These are phyloP conservation scores for Escallonia rubra DNA, from an alignment of 129 eudicot species.

Conservation along the genomic window DNA sequence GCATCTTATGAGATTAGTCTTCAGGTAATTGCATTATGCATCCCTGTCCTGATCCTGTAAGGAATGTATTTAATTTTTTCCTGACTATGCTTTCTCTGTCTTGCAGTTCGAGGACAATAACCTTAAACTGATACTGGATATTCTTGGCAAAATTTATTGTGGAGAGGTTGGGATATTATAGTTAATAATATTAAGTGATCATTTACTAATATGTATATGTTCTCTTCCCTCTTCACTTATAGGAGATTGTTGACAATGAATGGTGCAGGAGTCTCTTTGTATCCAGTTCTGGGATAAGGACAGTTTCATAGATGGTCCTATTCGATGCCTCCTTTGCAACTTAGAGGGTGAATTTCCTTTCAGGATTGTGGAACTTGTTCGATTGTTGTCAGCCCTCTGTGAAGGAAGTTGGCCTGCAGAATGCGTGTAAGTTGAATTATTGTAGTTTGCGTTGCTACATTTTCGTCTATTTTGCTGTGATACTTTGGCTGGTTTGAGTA, in stretches of 20 bases:
- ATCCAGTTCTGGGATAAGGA: slow-evolving; percentile 93
- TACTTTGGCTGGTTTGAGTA: background rate
- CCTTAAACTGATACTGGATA: slow-evolving; percentile 64
- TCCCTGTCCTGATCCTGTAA: slow-evolving; percentile 11
- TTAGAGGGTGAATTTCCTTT: slow-evolving; percentile 91
- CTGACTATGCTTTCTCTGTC: slow-evolving; percentile 17
- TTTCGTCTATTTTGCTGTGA: background rate
- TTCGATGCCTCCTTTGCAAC: slow-evolving; percentile 79
- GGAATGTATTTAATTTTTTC: slow-evolving; percentile 2
- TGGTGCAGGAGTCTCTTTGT: slow-evolving; percentile 87
- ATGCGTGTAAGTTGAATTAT: slow-evolving; percentile 73
- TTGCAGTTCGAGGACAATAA: slow-evolving; percentile 79
- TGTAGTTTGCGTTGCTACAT: too few species aligned
- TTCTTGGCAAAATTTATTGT: slow-evolving; percentile 76
- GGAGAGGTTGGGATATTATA: slow-evolving; percentile 75
- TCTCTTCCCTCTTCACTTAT: slow-evolving; percentile 8
- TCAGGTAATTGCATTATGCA: slow-evolving; percentile 55
- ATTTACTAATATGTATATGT: background rate
- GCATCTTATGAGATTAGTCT: slow-evolving; percentile 94
- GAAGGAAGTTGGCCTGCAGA: slow-evolving; percentile 98
- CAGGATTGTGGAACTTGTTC: slow-evolving; percentile 59
- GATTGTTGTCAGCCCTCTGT: slow-evolving; percentile 72
- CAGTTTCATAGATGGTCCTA: slow-evolving; percentile 91
- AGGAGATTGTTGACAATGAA: slow-evolving; percentile 18
- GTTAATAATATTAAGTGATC: background rate